Evolutionary conservation across 768 basidiomycete species (phyloP).

Genomic region (Leccinum sublutescens): DNA sequence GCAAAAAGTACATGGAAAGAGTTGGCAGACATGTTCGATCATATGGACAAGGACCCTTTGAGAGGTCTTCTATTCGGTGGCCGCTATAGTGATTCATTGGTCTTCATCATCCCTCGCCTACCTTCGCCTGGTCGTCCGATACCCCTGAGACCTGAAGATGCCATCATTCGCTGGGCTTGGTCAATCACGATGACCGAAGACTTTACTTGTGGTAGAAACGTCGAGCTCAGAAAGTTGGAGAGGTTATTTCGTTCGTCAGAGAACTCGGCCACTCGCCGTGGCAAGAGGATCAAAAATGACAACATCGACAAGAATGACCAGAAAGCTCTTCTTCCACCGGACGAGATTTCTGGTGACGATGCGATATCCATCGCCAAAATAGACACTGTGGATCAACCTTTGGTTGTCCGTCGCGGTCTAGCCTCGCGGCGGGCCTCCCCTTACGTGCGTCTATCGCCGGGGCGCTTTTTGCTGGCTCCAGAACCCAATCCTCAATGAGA

Average conservation of each 20-base stretch:
- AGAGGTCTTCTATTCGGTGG: not conserved
- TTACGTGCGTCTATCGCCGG: constrained; percentile 16
- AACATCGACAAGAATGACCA: not conserved
- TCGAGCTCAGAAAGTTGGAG: not conserved
- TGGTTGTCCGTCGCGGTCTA: constrained; percentile 1
- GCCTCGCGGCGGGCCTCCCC: constrained; percentile 18
- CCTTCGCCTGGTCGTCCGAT: constrained; percentile 24
- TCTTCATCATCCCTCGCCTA: constrained; percentile 28
- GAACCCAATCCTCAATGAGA: constrained; percentile 7
- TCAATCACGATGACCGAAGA: constrained; percentile 17
- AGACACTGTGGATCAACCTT: constrained; percentile 17
- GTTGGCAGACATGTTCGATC: constrained; percentile 22
- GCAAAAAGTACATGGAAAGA: constrained; percentile 19
- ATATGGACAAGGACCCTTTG: constrained; percentile 6
- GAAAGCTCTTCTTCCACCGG: constrained; percentile 16
- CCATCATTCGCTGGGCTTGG: constrained; percentile 22
- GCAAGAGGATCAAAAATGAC: constrained; percentile 9
- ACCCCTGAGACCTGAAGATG: constrained; percentile 16
- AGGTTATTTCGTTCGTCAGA: not conserved
- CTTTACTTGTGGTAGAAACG: not conserved
- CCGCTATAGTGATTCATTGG: not conserved
- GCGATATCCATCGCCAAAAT: not conserved
- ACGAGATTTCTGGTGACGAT: constrained; percentile 9
- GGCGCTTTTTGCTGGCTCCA: constrained; percentile 18
- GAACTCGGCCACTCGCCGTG: not conserved